These are phyloP conservation scores for Wickerhamiella australiensis DNA, from an alignment of 805 yeast species.

Conservation along the genomic window DNA sequence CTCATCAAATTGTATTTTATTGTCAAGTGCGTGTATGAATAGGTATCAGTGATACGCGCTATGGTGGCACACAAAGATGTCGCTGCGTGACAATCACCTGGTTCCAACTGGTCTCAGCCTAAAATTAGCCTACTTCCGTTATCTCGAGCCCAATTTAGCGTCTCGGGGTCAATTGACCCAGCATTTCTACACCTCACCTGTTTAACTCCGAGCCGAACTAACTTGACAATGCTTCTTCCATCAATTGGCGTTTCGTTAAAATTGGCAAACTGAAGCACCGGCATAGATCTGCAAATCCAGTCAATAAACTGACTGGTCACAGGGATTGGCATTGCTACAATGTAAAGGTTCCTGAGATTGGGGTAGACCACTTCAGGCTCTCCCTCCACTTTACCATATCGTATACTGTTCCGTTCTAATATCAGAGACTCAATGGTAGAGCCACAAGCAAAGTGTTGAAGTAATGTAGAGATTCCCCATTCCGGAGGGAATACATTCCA, in stretches of 20 bases:
- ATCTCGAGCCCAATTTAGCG: neutral
- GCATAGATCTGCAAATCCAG: constrained; percentile 2
- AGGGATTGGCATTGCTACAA: constrained; percentile 2
- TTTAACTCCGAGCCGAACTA: neutral
- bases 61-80: no score
- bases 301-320: neutral
- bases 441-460: neutral
- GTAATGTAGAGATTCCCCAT: neutral
- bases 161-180: neutral
- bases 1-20: no score
- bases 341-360: neutral
- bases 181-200: neutral
- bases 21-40: no score
- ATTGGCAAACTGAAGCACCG: neutral
- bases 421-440: neutral
- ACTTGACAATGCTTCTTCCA: neutral
- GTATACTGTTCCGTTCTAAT: neutral
- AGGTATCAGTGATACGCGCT: no score
- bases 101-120: neutral
- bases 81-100: no score
- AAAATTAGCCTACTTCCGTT: neutral
- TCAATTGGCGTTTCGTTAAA: constrained; percentile 6
- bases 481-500: neutral
- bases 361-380: neutral
- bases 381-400: neutral